Conservation (phyloP, 345 rosid species). For the Cardamine resedifolia region DNA sequence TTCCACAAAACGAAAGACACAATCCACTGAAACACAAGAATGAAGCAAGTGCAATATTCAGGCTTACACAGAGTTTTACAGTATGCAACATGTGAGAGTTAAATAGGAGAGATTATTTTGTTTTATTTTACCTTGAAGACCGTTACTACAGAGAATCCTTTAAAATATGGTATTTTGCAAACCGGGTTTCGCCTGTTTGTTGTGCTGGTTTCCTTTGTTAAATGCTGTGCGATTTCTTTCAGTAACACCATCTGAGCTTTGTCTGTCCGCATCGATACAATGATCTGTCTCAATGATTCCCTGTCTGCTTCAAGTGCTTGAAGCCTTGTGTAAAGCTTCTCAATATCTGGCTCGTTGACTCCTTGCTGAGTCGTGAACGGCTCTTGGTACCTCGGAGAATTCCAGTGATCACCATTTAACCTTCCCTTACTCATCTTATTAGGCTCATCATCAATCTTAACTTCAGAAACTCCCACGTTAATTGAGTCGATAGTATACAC, state of each 20-base stretch:
- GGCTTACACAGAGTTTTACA: slow-evolving; percentile 1
- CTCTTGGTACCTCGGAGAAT: slow-evolving; percentile 49
- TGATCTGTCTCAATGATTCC: slow-evolving; percentile 92
- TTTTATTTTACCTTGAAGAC: slow-evolving; percentile 63
- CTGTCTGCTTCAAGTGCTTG: slow-evolving; percentile 96
- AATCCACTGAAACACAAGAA: slow-evolving; percentile 63
- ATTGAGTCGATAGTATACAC: slow-evolving; percentile 77
- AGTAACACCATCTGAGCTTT: slow-evolving; percentile 80
- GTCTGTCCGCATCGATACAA: slow-evolving; percentile 88
- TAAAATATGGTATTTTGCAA: slow-evolving; percentile 47
- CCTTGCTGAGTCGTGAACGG: slow-evolving; percentile 45
- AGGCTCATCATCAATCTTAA: slow-evolving; percentile 41
- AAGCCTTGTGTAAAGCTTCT: slow-evolving; percentile 83
- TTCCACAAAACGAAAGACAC: slow-evolving; percentile 78
- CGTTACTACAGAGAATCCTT: slow-evolving; percentile 52
- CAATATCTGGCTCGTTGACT: slow-evolving; percentile 64
- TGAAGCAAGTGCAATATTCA: background rate
- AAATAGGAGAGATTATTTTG: background rate
- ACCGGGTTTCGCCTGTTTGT: slow-evolving; percentile 46
- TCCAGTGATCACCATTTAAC: slow-evolving; percentile 44
- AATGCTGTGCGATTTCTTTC: slow-evolving; percentile 90
- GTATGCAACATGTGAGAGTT: background rate
- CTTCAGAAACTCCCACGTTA: slow-evolving; percentile 50
- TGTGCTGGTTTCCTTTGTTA: slow-evolving; percentile 64
- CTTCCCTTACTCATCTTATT: slow-evolving; percentile 19